Evolutionary conservation across 108 stramenopile species (phyloP), one percentile per base, ranked within the genome.

Genomic region (Nitzschia sp.): DNA sequence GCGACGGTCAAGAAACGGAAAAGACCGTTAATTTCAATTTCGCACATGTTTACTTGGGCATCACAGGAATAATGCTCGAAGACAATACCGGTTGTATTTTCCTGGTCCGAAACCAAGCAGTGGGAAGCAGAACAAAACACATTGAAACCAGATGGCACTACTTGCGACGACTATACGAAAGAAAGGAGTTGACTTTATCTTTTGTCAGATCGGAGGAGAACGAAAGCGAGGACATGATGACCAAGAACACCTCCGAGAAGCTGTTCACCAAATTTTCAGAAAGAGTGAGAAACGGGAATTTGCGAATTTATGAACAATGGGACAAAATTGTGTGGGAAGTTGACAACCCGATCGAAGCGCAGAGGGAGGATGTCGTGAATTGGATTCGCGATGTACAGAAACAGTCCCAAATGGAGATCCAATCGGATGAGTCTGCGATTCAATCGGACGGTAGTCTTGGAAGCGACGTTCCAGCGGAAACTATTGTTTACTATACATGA

Each of bases 71-170:
- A 41, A 6, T 41, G 13, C 38, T 41, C 11, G 38, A 41, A 41
- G 38, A 41, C 38, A 41, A 41, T 13, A 41, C 38, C 38, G 38
- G 38, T 41, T 53, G 50, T 23, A 53, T 53, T 23, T 53, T 53
- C 22, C 6, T 53, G 6, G 19, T 53, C 50, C 21, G 19, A n/a
- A 53, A n/a, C 22, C 50, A 53, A n/a, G n/a, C 16, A n/a, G 21
- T 22, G 21, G 19, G 50, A 16, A 19, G 50, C 9, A 53, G 17
- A 6, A 22, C 38, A 41, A 41, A 41, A 41, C 38, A 41, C 38
- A 41, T 41, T 13, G 38, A 41, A 41, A 13, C 13, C 6, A 41
- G 38, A 13, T 41, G 38, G 38, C 38, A 41, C 38, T 41, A 41
- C 13, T 13, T 41, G 13, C 38, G 38, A 13, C 38, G 13, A 41